phyloP scores from a whole-genome alignment of 306 rosid species.

The Boehmeria nivea region DNA sequence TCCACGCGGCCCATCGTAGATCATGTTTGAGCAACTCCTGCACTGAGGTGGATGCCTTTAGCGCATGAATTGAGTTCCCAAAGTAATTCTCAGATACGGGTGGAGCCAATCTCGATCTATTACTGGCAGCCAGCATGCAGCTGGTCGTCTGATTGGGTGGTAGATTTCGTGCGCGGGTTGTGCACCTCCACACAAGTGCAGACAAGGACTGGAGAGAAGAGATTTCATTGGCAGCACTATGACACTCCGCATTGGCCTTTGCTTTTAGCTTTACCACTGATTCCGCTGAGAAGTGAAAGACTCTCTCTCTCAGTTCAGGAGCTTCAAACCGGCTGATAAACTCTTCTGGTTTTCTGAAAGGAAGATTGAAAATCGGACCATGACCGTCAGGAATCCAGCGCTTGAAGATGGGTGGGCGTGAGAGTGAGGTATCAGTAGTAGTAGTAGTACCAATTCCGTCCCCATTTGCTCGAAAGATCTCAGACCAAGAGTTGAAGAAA shows the following conservation, averaged over 20 bases:
- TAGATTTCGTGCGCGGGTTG: slow-evolving; percentile 25
- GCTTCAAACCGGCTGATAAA: slow-evolving; percentile 26
- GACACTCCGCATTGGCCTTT: slow-evolving; percentile 34
- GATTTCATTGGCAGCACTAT: slow-evolving; percentile 8
- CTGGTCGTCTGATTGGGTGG: not conserved
- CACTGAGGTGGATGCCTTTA: slow-evolving; percentile 1
- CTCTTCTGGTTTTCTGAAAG: slow-evolving; percentile 32
- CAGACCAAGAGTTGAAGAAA: slow-evolving; percentile 22
- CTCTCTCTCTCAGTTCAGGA: slow-evolving; percentile 31
- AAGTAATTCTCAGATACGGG: slow-evolving; percentile 27
- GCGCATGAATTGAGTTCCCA: slow-evolving; percentile 9
- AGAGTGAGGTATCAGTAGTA: not conserved
- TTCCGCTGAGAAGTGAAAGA: slow-evolving; percentile 46
- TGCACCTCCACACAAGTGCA: slow-evolving; percentile 41
- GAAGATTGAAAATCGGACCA: slow-evolving; percentile 33
- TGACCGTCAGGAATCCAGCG: slow-evolving; percentile 41
- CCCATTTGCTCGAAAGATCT: slow-evolving; percentile 23
- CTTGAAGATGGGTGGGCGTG: slow-evolving; percentile 26
- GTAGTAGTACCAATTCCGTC: not conserved
- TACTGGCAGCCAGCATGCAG: slow-evolving; percentile 21
- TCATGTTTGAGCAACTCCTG: slow-evolving; percentile 28
- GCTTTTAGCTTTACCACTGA: slow-evolving; percentile 44
- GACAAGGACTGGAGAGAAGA: slow-evolving; percentile 39
- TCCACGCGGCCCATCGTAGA: slow-evolving; percentile 45
- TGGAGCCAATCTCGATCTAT: slow-evolving; percentile 18